phyloP scores from a whole-genome alignment of 2,329 filamentous ascomycete species.

The Aspergillus vadensis region DNA sequence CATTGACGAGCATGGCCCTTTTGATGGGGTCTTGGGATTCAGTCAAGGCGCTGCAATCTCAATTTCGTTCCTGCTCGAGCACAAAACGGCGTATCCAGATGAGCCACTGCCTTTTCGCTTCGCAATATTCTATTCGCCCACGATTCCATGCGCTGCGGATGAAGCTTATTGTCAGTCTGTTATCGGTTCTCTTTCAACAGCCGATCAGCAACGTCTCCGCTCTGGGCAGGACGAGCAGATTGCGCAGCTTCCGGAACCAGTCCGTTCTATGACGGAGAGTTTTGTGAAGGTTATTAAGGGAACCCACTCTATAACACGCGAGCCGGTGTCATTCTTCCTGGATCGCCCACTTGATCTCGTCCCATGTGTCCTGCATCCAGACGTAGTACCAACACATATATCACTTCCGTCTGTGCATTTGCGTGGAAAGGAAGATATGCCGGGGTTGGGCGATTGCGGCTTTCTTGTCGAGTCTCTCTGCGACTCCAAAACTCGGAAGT shows the following conservation, averaged over 20 bases:
- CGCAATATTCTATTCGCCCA: conserved; percentile 24
- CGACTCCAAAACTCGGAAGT: background rate
- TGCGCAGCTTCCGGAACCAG: conserved; percentile 3
- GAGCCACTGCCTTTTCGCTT: conserved; percentile 22
- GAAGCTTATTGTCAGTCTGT: conserved; percentile 1
- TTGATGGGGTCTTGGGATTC: conserved; percentile 32
- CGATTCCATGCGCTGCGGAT: conserved; percentile 4
- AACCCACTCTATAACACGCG: background rate
- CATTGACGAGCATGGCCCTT: conserved; percentile 27
- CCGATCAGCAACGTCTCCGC: conserved; percentile 10
- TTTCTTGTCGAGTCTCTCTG: background rate
- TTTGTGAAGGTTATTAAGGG: background rate
- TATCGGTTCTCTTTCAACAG: background rate
- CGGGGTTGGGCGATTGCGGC: background rate
- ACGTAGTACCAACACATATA: conserved; percentile 4
- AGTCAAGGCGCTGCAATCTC: conserved; percentile 26
- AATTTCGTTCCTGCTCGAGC: conserved; percentile 19
- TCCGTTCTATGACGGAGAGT: background rate
- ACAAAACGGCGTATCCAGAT: conserved; percentile 10
- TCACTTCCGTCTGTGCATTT: conserved; percentile 17
- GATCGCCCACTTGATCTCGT: conserved; percentile 6
- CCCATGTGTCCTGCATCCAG: conserved; percentile 11
- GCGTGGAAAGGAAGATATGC: conserved; percentile 9
- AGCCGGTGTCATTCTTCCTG: background rate
- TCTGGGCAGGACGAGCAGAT: conserved; percentile 1